phyloP scores from a whole-genome alignment of 768 basidiomycete species.

The Kwoniella sp. region DNA sequence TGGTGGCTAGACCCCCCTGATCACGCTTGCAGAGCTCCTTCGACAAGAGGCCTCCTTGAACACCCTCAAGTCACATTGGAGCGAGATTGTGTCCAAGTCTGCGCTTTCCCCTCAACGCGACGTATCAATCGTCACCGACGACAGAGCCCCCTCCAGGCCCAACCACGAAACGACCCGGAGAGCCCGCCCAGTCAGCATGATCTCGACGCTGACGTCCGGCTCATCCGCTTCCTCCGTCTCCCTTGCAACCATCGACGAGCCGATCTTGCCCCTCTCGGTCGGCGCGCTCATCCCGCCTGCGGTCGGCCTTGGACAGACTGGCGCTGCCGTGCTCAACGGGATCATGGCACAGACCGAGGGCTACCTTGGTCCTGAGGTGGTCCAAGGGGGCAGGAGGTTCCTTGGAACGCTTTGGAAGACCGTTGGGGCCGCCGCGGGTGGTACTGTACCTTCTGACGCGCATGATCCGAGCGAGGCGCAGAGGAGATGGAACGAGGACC shows the following conservation, averaged over 20 bases:
- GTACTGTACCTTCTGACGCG: slow-evolving; percentile 33
- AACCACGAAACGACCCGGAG: neutral
- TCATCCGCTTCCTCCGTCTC: slow-evolving; percentile 22
- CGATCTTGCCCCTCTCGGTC: neutral
- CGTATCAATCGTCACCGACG: too few species aligned
- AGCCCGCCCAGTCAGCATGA: slow-evolving; percentile 9
- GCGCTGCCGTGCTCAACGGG: slow-evolving; percentile 1
- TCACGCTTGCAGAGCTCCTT: slow-evolving; percentile 24
- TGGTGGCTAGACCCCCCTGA: neutral
- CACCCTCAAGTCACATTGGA: slow-evolving; percentile 36
- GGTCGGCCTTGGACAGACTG: neutral
- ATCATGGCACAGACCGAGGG: slow-evolving; percentile 17
- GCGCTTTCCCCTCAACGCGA: slow-evolving; percentile 13
- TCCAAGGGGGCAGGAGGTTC: slow-evolving; percentile 36
- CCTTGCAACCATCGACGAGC: slow-evolving; percentile 15
- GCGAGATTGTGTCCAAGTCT: slow-evolving; percentile 32
- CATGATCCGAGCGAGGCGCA: neutral
- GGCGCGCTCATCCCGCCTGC: slow-evolving; percentile 5
- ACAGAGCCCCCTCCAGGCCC: slow-evolving; percentile 1
- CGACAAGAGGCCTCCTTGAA: slow-evolving; percentile 33
- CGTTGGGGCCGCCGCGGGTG: slow-evolving; percentile 38
- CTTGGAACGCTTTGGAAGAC: slow-evolving; percentile 38
- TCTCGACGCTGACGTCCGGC: slow-evolving; percentile 20
- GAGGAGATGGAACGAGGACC: neutral
- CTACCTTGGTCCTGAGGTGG: slow-evolving; percentile 15